Evolutionary conservation across 495 filamentous ascomycete species (phyloP), one percentile per base, ranked within the genome.

Genomic region (Annulohypoxylon maeteangense): DNA sequence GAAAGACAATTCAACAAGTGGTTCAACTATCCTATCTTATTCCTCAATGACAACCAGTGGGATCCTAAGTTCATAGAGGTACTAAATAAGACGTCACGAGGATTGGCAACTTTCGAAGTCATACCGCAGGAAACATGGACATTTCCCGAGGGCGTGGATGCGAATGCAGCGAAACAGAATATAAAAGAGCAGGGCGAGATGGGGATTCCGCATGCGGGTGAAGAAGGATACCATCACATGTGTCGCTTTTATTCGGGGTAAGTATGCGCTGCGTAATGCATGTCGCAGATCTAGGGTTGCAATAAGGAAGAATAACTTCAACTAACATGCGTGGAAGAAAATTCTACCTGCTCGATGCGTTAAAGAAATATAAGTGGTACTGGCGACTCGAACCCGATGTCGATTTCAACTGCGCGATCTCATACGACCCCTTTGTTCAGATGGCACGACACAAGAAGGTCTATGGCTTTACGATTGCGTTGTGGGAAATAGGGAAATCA

Each of bases 181-280:
- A 93, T 99, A 68, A 83, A 88, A 47, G 90, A 91, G 76, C 95
- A 98, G 78, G 95, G 93, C 64, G 89, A 94, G 79, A 84, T 85
- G 57, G 94, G 94, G 22, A 94, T 97, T 71, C 93, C 95, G 86
- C 97, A 99, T 77, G 95, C 93, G 76, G 95, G 95, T 8, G 93
- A 95, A 90, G 95, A 97, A 79, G 94, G 92, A 78, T 99, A 99
- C 77, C 95, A 99, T 76, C 92, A 97, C 82, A 96, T 96, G 93
- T 96, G 93, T 79, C 88, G 95, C 53, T 99, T 99, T 83, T 98
- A 97, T 82, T 99, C 95, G 38, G 95, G 95, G 92, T 95, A 80
- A 64, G 81, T 78, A 50, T 67, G 40, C 44, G 29, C 40, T 10
- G 4, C 38, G 11, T n/a, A 38, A 42, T 12, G 16, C 32, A 53